These are phyloP conservation scores for Tephrocybe rancida DNA, from an alignment of 768 basidiomycete genomes.

Conservation along the genomic window DNA sequence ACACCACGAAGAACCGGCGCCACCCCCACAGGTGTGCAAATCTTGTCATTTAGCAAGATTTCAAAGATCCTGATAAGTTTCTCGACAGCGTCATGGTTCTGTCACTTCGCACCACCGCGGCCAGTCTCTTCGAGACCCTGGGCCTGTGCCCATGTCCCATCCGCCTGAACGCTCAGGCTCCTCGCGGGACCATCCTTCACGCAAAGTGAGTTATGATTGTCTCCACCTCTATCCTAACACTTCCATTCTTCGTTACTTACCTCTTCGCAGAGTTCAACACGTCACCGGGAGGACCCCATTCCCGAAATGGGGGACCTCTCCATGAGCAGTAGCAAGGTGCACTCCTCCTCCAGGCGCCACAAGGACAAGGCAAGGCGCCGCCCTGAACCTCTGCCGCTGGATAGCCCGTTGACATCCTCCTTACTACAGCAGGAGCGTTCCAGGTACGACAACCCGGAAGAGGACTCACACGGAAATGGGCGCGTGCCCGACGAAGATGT, in stretches of 20 bases:
- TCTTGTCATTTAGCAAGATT: not conserved
- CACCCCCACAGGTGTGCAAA: conserved; percentile 6
- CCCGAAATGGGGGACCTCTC: conserved; percentile 9
- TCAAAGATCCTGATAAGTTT: not conserved
- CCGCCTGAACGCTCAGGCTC: conserved; percentile 13
- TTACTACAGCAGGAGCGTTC: conserved; percentile 6
- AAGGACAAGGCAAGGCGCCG: conserved; percentile 9
- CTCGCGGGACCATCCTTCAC: conserved; percentile 4
- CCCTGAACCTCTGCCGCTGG: not conserved
- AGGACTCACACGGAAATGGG: not conserved
- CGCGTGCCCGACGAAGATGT: conserved; percentile 1
- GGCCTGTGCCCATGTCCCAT: conserved; percentile 3
- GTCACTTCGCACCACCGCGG: conserved; percentile 10
- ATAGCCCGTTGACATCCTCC: not conserved
- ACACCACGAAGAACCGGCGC: conserved; percentile 2
- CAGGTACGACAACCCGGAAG: not conserved
- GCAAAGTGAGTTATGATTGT: conserved; percentile 10
- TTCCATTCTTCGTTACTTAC: not conserved
- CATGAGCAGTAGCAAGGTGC: conserved; percentile 4
- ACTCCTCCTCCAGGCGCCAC: conserved; percentile 6
- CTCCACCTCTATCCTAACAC: too few relatives aligned
- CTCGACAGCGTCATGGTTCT: not conserved
- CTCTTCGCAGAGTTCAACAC: conserved; percentile 6
- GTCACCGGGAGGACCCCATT: conserved; percentile 7
- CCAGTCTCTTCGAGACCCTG: conserved; percentile 15